Evolutionary conservation across 345 rosid species (phyloP), one percentile per base, ranked within the genome.

Genomic region (Mercurialis annua): DNA sequence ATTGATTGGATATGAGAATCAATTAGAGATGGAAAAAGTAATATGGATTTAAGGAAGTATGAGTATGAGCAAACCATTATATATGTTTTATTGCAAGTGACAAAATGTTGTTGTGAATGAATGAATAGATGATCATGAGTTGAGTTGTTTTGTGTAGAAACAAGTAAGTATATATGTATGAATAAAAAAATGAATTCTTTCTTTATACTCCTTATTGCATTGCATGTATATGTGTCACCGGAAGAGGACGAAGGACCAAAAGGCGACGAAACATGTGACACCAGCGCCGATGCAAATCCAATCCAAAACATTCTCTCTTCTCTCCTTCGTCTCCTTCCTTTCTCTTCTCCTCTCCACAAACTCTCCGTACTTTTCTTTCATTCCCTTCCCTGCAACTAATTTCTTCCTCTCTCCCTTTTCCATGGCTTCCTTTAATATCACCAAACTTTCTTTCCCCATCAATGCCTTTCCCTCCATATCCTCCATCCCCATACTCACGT

Each of bases 381-480:
- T 58, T 60, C 38, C 63, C 65, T 29, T 44, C 65, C 4, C 4
- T 26, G 63, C 66, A 1, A 15, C 52, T 48, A 52, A 52, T 51
- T 69, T 66, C 78, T 43, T 66, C 64, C 89, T 71, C 76, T 74
- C 79, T 14, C 81, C 81, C 0, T 78, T 68, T 46, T 64, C 84
- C 80, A 87, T 70, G 8, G 83, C 83, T 47, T 66, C 79, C 17
- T 64, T 58, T 36, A 90, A 68, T 67, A 90, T 78, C 59, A 77
- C 87, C 87, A 90, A 72, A 72, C 92, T 81, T 1, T 86, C 92
- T 83, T 38, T 70, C 63, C 98, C 97, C n/a, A 15, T 83, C 83
- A 92, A 31, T 18, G 67, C 72, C 61, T 73, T 90, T 38, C 97
- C 96, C 24, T 88, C 93, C 84, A 85, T 82, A 78, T 90, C 97